Conservation (phyloP, 257 asterid genomes). For the Gentiana straminea region DNA sequence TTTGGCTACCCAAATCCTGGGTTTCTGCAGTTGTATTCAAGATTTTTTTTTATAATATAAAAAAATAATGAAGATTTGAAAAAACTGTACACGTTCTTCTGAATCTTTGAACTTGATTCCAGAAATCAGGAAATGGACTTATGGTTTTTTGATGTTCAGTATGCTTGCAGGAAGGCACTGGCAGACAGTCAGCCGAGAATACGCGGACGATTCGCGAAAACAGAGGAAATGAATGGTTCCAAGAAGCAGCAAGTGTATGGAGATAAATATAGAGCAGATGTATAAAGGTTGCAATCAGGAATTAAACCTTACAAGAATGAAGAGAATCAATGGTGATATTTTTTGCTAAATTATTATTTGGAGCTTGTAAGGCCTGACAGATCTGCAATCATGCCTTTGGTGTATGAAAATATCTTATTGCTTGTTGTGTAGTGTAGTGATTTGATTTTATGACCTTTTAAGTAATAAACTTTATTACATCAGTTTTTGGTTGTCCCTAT, state of each 20-base stretch:
- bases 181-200: slow-evolving; percentile 92
- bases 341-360: neutral
- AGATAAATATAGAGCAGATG: slow-evolving; percentile 12
- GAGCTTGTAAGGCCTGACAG: too few relatives aligned
- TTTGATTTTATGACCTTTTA: neutral
- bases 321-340: slow-evolving; percentile 8
- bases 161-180: slow-evolving; percentile 94
- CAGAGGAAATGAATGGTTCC: slow-evolving; percentile 38
- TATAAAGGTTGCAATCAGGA: slow-evolving; percentile 13
- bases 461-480: too few relatives aligned
- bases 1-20: neutral
- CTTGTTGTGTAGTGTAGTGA: slow-evolving; percentile 25
- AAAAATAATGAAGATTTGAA: too few relatives aligned
- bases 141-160: slow-evolving; percentile 27
- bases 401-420: too few relatives aligned
- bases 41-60: neutral
- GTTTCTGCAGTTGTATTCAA: neutral
- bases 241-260: slow-evolving; percentile 27
- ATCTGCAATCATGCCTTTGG: too few relatives aligned
- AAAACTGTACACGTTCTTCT: neutral
- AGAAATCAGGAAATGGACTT: slow-evolving; percentile 1
- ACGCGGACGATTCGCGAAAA: slow-evolving; percentile 83
- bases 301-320: slow-evolving; percentile 4
- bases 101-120: too few relatives aligned
- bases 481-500: too few relatives aligned